Evolutionary conservation across 768 basidiomycete species (phyloP).

Genomic region (Pulveroboletus ravenelii): DNA sequence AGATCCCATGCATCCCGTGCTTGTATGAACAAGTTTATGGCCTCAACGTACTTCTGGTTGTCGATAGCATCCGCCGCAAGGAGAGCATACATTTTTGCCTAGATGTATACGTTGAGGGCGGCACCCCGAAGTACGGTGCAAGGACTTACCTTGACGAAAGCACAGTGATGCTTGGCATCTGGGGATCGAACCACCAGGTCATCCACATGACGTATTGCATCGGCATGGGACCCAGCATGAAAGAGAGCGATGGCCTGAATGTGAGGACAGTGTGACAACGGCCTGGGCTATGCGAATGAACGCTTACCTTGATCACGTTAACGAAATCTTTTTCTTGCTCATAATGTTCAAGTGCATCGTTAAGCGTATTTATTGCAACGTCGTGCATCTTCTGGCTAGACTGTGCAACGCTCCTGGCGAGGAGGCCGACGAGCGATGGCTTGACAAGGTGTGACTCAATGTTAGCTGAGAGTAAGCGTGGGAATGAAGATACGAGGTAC

Average conservation of each 20-base stretch:
- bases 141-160: conserved; percentile 12
- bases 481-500: not conserved
- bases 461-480: not conserved
- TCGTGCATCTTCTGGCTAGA: not conserved
- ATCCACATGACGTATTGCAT: not conserved
- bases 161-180: not conserved
- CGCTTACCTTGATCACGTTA: conserved; percentile 10
- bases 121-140: not conserved
- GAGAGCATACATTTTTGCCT: conserved; percentile 16
- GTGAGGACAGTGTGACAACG: not conserved
- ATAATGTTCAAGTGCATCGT: not conserved
- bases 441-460: conserved; percentile 7
- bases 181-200: conserved; percentile 1
- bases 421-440: conserved; percentile 6
- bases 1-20: conserved; percentile 9
- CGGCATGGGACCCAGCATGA: not conserved
- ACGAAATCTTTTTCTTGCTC: conserved; percentile 5
- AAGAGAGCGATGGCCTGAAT: conserved; percentile 13
- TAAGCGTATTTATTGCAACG: conserved; percentile 1
- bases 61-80: conserved; percentile 9
- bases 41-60: not conserved
- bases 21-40: not conserved
- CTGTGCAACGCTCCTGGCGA: conserved; percentile 7
- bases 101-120: not conserved
- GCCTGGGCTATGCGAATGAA: not conserved